Base-by-base conservation (phyloP, 148 eudicot genomes). In the Vaccinium corymbosum region DNA sequence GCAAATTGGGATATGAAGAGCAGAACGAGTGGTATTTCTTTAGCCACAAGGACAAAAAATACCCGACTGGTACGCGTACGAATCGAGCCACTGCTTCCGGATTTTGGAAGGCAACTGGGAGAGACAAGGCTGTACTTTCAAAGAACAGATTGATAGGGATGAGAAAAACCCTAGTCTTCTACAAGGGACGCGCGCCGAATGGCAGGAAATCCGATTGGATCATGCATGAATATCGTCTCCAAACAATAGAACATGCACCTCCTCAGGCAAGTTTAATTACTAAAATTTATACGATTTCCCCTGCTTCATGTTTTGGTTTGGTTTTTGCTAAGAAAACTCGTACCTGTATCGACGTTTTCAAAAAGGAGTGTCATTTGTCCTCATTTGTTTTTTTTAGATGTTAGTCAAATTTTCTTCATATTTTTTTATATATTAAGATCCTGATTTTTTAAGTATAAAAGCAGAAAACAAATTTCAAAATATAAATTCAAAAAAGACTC, bases 161-260 rank as follows among this genome's bases (percentile, higher is more conserved):
- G 98, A 92, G 98, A 83, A 95, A 95, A 78, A 95, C 98, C 3
- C 92, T 95, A 9, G 98, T 95, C 1, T 95, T 86, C 86, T 95
- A 95, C 89, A 90, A 86, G 82, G 98, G 98, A 2, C 92, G 98
- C 0, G 98, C 98, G 0, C 98, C 98, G 0, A 93, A 92, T 56
- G 98, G 98, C 14, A 81, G 89, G 70, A 95, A 93, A 86, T 83
- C 88, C 0, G 97, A 95, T 72, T 94, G 98, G 98, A 95, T 95
- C 81, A 95, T 95, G 94, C 98, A 95, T 74, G 98, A 95, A 64
- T 95, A 95, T 78, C 93, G 98, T 27, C 94, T 95, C n/a, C 98
- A 95, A 88, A 86, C 95, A 15, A 80, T 94, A 80, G 91, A 95
- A 62, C 89, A 89, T 76, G 93, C 88, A 75, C 95, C 93, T 57